phyloP scores from a whole-genome alignment of 352 stramenopile genomes.

The Ophiocytium majus region DNA sequence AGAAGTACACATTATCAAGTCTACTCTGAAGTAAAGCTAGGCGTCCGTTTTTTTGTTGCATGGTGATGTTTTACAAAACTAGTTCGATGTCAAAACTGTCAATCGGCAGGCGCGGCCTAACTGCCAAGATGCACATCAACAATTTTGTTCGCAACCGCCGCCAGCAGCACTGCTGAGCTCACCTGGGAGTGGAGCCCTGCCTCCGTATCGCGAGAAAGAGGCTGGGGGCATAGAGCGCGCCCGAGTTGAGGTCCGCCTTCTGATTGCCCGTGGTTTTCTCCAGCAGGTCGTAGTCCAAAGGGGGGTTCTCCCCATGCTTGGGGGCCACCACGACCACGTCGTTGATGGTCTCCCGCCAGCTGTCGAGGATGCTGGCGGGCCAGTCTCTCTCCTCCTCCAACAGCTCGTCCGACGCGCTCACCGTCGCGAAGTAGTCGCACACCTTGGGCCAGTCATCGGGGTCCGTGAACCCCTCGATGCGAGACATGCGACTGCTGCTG shows the following conservation, averaged over 20 bases:
- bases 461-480: not conserved
- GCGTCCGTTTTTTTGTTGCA: too few relatives aligned
- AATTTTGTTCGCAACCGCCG: too few relatives aligned
- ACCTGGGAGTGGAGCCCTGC: not conserved
- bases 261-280: not conserved
- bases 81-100: too few relatives aligned
- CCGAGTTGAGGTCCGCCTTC: not conserved
- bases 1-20: too few relatives aligned
- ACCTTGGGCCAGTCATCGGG: not conserved
- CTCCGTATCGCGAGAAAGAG: not conserved
- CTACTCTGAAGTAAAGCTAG: too few relatives aligned
- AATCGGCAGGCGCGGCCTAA: too few relatives aligned
- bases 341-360: not conserved
- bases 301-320: not conserved
- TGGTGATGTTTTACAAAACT: too few relatives aligned
- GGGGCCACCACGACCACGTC: not conserved
- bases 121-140: too few relatives aligned
- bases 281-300: not conserved
- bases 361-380: not conserved
- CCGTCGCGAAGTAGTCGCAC: not conserved
- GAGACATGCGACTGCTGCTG: too few relatives aligned
- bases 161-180: too few relatives aligned
- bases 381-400: not conserved
- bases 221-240: not conserved
- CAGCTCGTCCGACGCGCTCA: not conserved